Conservation (phyloP, 441 rosid genomes). For the Corymbia citriodora region DNA sequence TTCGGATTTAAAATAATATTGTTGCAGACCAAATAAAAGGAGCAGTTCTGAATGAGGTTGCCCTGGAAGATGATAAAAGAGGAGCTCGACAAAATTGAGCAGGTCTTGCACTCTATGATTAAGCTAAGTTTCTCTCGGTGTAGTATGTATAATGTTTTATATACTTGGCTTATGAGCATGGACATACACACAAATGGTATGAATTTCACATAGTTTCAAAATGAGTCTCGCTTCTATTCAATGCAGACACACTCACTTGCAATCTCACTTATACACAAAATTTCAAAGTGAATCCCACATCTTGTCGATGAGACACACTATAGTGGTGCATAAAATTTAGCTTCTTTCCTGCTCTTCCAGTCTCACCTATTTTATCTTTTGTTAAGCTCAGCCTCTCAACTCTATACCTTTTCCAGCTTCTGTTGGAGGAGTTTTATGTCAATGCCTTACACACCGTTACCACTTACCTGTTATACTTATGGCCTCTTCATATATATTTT, state of each 20-base stretch:
- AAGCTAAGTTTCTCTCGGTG: background rate
- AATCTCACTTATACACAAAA: background rate
- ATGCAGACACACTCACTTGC: background rate
- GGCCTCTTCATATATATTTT: background rate
- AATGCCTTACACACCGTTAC: background rate
- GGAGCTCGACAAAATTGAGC: conserved; percentile 81
- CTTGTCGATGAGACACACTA: background rate
- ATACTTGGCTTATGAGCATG: background rate
- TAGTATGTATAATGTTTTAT: background rate
- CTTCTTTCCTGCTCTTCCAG: no score
- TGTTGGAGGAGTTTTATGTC: background rate
- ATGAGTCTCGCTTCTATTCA: background rate
- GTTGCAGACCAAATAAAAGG: conserved; percentile 64
- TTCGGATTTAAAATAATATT: background rate
- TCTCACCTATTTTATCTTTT: background rate
- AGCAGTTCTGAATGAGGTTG: conserved; percentile 78
- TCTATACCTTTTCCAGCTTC: background rate
- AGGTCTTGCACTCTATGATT: conserved; percentile 31
- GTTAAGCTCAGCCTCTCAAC: background rate
- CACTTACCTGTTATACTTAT: background rate
- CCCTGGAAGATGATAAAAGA: conserved; percentile 77
- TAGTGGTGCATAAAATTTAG: background rate
- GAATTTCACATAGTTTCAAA: background rate
- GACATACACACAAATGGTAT: background rate
- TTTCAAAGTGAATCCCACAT: background rate